These are phyloP conservation scores for Ogataea chonburiensis DNA, from an alignment of 805 yeast species.

Conservation along the genomic window DNA sequence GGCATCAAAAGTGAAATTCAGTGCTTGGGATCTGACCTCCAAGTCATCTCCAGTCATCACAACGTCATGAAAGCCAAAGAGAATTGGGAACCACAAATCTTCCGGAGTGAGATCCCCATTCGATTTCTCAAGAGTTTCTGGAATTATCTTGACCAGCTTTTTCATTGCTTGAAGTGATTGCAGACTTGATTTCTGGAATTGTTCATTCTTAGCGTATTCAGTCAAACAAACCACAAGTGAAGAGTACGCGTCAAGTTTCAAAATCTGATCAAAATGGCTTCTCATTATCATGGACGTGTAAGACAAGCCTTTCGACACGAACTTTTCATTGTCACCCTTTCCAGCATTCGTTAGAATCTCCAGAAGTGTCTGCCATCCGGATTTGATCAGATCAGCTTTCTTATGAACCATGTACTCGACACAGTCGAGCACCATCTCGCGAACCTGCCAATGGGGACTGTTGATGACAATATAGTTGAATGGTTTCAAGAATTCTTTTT, in stretches of 20 bases:
- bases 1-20: conserved; percentile 78
- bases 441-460: conserved; percentile 66
- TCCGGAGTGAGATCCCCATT: conserved; percentile 40
- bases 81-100: conserved; percentile 82
- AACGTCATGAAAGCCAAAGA: conserved; percentile 80
- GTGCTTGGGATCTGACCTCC: conserved; percentile 88
- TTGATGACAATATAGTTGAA: conserved; percentile 75
- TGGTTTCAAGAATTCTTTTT: conserved; percentile 88
- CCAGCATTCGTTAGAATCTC: conserved; percentile 78
- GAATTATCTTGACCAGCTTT: conserved; percentile 57
- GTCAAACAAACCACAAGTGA: conserved; percentile 75
- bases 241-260: conserved; percentile 64
- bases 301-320: conserved; percentile 64
- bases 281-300: conserved; percentile 61
- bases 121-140: conserved; percentile 37
- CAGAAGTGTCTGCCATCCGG: conserved; percentile 94
- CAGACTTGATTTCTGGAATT: conserved; percentile 76
- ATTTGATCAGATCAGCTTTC: conserved; percentile 69
- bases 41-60: conserved; percentile 92
- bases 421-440: conserved; percentile 88
- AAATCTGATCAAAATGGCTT: conserved; percentile 60
- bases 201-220: conserved; percentile 78
- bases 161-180: conserved; percentile 76
- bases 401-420: conserved; percentile 79
- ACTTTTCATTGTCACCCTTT: conserved; percentile 49